Evolutionary conservation across 352 stramenopile genomes (phyloP).

Genomic region (Globisporangium polare): DNA sequence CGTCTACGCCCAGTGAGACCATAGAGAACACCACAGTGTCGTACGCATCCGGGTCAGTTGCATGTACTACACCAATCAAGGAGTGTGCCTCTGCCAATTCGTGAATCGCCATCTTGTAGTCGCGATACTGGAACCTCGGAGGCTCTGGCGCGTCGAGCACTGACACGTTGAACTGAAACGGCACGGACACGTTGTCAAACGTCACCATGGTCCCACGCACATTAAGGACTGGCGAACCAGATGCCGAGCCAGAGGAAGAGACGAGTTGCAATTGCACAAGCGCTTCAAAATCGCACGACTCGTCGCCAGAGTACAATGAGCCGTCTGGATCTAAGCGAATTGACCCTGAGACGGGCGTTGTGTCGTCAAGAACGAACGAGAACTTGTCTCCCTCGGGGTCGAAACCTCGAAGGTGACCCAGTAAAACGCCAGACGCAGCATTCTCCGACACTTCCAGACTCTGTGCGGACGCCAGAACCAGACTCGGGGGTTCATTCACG

Average conservation of each 20-base stretch:
- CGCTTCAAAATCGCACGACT: conserved; percentile 9
- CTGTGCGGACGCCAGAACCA: conserved; percentile 25
- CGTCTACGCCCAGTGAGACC: not conserved
- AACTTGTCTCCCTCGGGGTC: conserved; percentile 51
- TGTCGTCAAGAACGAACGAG: conserved; percentile 27
- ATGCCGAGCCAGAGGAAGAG: not conserved
- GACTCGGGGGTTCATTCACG: conserved; percentile 38
- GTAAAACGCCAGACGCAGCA: conserved; percentile 1
- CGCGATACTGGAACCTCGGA: conserved; percentile 19
- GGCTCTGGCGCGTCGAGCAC: conserved; percentile 20
- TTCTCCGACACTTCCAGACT: conserved; percentile 39
- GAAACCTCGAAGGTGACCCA: conserved; percentile 33
- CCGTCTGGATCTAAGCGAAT: conserved; percentile 7
- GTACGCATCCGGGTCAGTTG: conserved; percentile 32
- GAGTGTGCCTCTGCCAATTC: conserved; percentile 29
- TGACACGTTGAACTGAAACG: not conserved
- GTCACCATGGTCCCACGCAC: conserved; percentile 5
- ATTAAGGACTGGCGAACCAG: not conserved
- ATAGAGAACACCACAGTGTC: conserved; percentile 28
- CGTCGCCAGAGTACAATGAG: conserved; percentile 4
- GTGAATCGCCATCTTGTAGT: conserved; percentile 35
- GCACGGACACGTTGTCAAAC: conserved; percentile 1
- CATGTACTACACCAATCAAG: conserved; percentile 36
- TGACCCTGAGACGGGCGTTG: conserved; percentile 20
- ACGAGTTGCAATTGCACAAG: conserved; percentile 2